phyloP scores from a whole-genome alignment of 2,329 filamentous ascomycete species.

The Botrytis elliptica region DNA sequence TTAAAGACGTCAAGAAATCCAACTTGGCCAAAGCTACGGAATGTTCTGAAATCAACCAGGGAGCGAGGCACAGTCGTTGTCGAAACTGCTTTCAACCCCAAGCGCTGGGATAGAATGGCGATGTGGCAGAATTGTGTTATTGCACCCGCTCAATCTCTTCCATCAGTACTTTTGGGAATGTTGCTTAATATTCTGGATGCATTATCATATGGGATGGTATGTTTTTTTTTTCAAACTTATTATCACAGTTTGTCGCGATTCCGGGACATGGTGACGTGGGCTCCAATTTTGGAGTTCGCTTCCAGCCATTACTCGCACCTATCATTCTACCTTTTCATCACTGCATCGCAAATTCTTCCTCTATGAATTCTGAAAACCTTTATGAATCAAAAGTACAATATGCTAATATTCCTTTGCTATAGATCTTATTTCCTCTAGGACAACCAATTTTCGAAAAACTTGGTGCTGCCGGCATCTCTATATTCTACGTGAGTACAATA shows the following conservation, averaged over 20 bases:
- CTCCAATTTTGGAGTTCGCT: background rate
- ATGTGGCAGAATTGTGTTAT: slow-evolving; percentile 65
- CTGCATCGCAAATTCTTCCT: background rate
- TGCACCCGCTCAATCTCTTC: slow-evolving; percentile 68
- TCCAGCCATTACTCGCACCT: background rate
- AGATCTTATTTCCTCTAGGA: slow-evolving; percentile 88
- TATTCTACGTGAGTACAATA: slow-evolving; percentile 98
- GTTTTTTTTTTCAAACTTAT: slow-evolving; percentile 17
- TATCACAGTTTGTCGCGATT: background rate
- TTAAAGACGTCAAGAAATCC: slow-evolving; percentile 27
- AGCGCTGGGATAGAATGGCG: slow-evolving; percentile 66
- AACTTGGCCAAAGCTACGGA: slow-evolving; percentile 37
- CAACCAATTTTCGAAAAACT: slow-evolving; percentile 81
- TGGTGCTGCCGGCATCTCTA: slow-evolving; percentile 91
- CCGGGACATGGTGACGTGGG: background rate
- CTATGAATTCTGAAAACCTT: background rate
- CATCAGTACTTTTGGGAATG: slow-evolving; percentile 83
- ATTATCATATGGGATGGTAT: slow-evolving; percentile 73
- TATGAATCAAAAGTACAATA: slow-evolving; percentile 39
- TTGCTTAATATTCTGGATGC: slow-evolving; percentile 93
- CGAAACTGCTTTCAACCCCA: slow-evolving; percentile 54
- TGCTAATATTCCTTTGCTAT: slow-evolving; percentile 50
- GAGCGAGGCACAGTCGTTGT: slow-evolving; percentile 29
- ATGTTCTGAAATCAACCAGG: slow-evolving; percentile 29
- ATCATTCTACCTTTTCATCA: background rate